phyloP scores from a whole-genome alignment of 441 rosid genomes.

The Bruguiera hainesii region DNA sequence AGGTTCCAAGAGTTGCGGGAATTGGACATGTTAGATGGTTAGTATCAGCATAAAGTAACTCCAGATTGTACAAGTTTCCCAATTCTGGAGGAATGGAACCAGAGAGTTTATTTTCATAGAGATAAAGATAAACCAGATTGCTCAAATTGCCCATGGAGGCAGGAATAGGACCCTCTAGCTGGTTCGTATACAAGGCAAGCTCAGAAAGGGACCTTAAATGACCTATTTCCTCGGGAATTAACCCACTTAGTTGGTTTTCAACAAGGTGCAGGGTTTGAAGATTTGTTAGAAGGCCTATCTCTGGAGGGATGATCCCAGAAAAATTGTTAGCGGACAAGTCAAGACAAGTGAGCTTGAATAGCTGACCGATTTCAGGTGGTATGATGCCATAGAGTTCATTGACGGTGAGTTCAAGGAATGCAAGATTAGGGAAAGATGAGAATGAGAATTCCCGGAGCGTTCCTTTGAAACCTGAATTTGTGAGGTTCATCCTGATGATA shows the following conservation, averaged over 20 bases:
- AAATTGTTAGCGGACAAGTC: constrained; percentile 28
- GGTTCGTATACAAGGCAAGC: neutral
- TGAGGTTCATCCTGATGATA: constrained; percentile 27
- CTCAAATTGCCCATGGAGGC: neutral
- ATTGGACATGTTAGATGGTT: constrained; percentile 25
- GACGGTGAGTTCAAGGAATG: constrained; percentile 22
- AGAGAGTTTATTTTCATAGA: neutral
- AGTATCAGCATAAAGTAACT: constrained; percentile 17
- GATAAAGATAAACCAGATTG: neutral
- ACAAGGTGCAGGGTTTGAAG: constrained; percentile 26
- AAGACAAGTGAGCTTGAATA: constrained; percentile 35
- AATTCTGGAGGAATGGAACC: constrained; percentile 26
- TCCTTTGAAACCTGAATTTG: constrained; percentile 26
- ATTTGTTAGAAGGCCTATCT: constrained; percentile 28
- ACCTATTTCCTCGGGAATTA: constrained; percentile 16
- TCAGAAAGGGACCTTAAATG: neutral
- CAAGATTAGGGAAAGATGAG: constrained; percentile 26
- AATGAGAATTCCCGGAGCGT: constrained; percentile 30
- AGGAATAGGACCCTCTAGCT: neutral
- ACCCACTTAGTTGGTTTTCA: constrained; percentile 28
- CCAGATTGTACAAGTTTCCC: constrained; percentile 28
- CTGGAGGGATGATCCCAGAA: constrained; percentile 28
- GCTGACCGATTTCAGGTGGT: constrained; percentile 24
- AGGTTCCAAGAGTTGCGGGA: constrained; percentile 29
- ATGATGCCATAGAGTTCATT: constrained; percentile 30